Evolutionary conservation across 345 rosid species (phyloP), one percentile per base, ranked within the genome.

Genomic region (Diplotaxis tenuifolia): DNA sequence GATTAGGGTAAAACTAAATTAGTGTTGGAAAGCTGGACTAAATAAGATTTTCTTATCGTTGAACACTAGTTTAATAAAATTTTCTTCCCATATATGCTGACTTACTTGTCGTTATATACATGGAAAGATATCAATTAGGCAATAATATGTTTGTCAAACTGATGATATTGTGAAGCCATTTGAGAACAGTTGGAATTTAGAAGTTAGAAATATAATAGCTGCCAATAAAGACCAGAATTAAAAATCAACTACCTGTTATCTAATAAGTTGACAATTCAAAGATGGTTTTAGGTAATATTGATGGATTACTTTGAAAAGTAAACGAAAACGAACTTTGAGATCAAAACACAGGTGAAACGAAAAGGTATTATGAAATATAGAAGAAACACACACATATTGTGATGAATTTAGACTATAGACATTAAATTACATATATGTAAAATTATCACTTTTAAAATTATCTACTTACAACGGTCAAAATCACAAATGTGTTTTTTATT

Each of bases 361-460:
- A 40, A 6, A 34, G 22, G 49, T 14, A 42, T 42, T 14, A 38
- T 4, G 2, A 2, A 27, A 16, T 20, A 16, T 10, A 16, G 3
- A 49, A 3, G 54, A 9, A 53, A 53, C 16, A 36, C 31, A 62
- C 49, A 57, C 28, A 16, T 3, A 66, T 45, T 47, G 19, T 9
- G 49, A 73, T 45, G 56, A 65, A 58, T 57, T 59, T 74, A 67
- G 62, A 58, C 73, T 67, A 67, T 59, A 18, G 3, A 67, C 78
- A 60, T 25, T 49, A 9, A 29, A 29, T 65, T 56, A 56, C 65
- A 14, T 2, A 65, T 20, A 23, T 5, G 16, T 31, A n/a, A n/a
- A n/a, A n/a, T 69, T 9, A 50, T 38, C 12, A 62, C 45, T 36
- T 11, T 5, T 54, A 68, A 68, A 59, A 15, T n/a, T 12, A 60